Base-by-base conservation (phyloP, 495 filamentous ascomycete species). In the Aspergillus ellipticus region DNA sequence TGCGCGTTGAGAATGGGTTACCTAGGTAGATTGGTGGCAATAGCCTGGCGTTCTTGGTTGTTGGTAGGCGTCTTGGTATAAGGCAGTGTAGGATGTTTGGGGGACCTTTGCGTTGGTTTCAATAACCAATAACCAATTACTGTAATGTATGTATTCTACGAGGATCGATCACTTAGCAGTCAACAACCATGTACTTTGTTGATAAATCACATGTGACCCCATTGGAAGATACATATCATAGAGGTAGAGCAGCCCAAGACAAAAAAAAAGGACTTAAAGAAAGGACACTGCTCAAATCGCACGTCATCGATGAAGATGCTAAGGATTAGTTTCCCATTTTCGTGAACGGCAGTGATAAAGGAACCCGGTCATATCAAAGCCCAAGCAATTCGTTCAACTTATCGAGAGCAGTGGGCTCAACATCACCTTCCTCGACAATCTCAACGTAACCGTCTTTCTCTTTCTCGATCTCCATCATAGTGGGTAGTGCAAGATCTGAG, bases 371-470 rank as follows among this genome's bases (percentile, higher is more conserved):
- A 4, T 48, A 11, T 51, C 41, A 59, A 13, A 50, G 13, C 0
- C 61, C 63, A 15, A 65, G 63, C 15, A 69, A n/a, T 29, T 58
- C 39, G 16, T 57, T 59, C 8, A 69, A 57, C 16, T 45, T 57
- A 22, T 72, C 67, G 17, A 70, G 42, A n/a, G 66, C 64, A 20
- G 51, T 60, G 2, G 66, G 60, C 57, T 74, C 60, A 24, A 72
- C 9, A 48, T 60, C 60, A 9, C 48, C 55, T 22, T 65, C 54
- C 46, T 76, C 69, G 2, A 70, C 48, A 6, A 73, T 59, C 9
- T 73, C 58, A 29, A 60, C 26, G 20, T 31, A 41, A 8, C 48
- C 42, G 9, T 50, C 42, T 19, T 49, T 47, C 9, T 42, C 21
- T 1, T 2, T n/a, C n/a, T n/a, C 33, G 7, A 54, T 10, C 24